Conservation (phyloP, 352 stramenopile genomes). For the Aphanomyces stellatus region DNA sequence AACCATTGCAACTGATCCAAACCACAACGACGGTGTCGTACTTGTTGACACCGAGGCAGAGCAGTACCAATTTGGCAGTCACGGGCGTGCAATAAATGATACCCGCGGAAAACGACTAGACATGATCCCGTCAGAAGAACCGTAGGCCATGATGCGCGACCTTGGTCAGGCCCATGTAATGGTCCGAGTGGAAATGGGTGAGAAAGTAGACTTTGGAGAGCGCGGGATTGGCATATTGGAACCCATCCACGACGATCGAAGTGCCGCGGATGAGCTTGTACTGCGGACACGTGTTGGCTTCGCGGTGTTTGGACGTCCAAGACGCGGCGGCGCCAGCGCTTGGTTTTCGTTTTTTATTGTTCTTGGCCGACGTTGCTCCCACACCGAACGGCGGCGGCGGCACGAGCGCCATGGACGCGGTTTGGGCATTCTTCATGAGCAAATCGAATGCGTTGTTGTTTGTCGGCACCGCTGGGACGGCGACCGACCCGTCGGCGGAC, state of each 20-base stretch:
- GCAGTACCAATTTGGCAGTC: conserved; percentile 86
- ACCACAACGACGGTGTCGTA: neutral
- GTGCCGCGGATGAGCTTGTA: conserved; percentile 77
- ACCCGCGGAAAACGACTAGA: conserved; percentile 78
- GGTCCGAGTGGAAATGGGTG: conserved; percentile 96
- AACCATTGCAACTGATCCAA: neutral
- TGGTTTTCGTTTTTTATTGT: conserved; percentile 15
- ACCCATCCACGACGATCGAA: conserved; percentile 83
- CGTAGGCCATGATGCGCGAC: conserved; percentile 14
- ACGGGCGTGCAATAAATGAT: conserved; percentile 94
- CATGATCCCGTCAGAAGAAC: too few relatives aligned
- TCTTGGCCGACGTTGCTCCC: conserved; percentile 1
- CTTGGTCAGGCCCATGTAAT: conserved; percentile 90
- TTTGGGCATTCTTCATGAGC: conserved; percentile 72
- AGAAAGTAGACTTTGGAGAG: conserved; percentile 91
- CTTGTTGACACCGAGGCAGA: conserved; percentile 80
- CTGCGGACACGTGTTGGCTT: conserved; percentile 39
- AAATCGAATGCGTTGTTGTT: conserved; percentile 70
- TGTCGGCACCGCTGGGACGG: neutral
- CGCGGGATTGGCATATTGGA: conserved; percentile 63
- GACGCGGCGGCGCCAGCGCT: conserved; percentile 3
- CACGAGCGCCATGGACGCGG: conserved; percentile 29
- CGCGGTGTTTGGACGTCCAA: neutral
- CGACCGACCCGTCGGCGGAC: neutral
- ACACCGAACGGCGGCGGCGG: neutral